These are phyloP conservation scores for Cyphellophora europaea DNA, from an alignment of 2,329 filamentous ascomycete genomes.

Conservation along the genomic window DNA sequence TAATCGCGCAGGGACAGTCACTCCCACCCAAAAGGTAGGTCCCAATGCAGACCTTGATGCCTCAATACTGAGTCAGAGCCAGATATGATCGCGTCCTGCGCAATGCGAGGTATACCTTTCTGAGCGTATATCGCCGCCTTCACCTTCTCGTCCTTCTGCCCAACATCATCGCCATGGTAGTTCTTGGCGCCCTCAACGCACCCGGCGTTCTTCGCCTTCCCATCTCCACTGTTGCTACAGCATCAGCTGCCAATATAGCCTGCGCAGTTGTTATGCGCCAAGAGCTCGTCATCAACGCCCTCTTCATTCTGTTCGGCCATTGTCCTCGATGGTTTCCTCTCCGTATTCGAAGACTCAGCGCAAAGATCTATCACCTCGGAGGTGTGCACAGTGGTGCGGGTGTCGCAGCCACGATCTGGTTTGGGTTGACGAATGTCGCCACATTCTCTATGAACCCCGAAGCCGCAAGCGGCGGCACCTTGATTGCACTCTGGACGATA, in stretches of 20 bases:
- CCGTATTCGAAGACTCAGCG: slow-evolving; percentile 33
- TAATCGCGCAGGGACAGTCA: too few relatives aligned
- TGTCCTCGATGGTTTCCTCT: slow-evolving; percentile 38
- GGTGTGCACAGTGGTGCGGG: slow-evolving; percentile 45
- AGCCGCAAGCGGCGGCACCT: background rate
- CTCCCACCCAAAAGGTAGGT: too few relatives aligned
- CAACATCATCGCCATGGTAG: slow-evolving; percentile 27
- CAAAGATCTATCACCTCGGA: slow-evolving; percentile 46
- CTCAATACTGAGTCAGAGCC: too few relatives aligned
- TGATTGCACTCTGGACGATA: slow-evolving; percentile 36
- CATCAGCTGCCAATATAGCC: slow-evolving; percentile 36
- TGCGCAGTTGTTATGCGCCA: slow-evolving; percentile 41
- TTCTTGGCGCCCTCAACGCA: slow-evolving; percentile 22
- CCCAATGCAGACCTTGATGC: too few relatives aligned
- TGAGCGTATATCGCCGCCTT: slow-evolving; percentile 34
- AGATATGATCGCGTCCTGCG: slow-evolving; percentile 21
- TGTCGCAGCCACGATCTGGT: slow-evolving; percentile 41
- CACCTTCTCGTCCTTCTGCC: slow-evolving; percentile 31
- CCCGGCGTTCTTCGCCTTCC: background rate
- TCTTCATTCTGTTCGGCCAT: slow-evolving; percentile 36
- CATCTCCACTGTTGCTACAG: slow-evolving; percentile 26
- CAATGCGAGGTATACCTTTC: slow-evolving; percentile 26
- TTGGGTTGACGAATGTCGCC: slow-evolving; percentile 27
- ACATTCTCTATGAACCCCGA: slow-evolving; percentile 16
- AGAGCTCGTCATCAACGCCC: slow-evolving; percentile 43